Conservation (phyloP, 2,329 filamentous ascomycete genomes). For the Colletotrichum eleusines region DNA sequence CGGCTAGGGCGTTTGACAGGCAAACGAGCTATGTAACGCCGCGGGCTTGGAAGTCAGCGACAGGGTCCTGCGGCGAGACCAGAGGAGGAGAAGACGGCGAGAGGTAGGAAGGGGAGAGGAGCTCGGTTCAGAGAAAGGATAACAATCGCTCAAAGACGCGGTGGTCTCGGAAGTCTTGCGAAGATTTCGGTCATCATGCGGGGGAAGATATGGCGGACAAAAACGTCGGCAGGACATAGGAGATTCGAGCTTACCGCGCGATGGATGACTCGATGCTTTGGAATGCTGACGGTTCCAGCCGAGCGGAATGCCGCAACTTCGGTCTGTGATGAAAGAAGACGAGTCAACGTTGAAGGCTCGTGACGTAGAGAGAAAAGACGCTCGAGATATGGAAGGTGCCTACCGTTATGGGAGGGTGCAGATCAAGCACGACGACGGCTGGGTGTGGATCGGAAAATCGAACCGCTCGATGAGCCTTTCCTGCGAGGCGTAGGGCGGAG, state of each 20-base stretch:
- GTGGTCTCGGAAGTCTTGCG: background rate
- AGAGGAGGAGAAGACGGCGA: background rate
- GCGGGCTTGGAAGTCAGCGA: background rate
- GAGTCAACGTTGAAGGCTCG: too few relatives aligned
- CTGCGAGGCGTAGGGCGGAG: background rate
- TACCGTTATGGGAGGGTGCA: background rate
- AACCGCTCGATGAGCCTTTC: background rate
- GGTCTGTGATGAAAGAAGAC: accelerated
- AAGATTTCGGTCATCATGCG: background rate
- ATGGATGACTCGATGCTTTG: background rate
- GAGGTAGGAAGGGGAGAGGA: too few relatives aligned
- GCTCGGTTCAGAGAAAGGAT: background rate
- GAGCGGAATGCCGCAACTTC: background rate
- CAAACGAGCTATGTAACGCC: background rate
- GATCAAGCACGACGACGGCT: background rate
- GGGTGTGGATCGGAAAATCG: background rate
- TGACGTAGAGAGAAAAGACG: background rate
- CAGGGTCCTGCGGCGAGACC: background rate
- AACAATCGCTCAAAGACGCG: background rate
- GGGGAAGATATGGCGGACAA: background rate
- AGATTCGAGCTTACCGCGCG: background rate
- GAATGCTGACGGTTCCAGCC: background rate
- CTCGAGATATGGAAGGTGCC: background rate
- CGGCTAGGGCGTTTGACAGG: background rate
- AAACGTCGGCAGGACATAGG: background rate